A percentile compares a stretch with the other conserved stretches of the same genome.
phyloP scores from a whole-genome alignment of 768 basidiomycete genomes.

The Mycena epipterygia region DNA sequence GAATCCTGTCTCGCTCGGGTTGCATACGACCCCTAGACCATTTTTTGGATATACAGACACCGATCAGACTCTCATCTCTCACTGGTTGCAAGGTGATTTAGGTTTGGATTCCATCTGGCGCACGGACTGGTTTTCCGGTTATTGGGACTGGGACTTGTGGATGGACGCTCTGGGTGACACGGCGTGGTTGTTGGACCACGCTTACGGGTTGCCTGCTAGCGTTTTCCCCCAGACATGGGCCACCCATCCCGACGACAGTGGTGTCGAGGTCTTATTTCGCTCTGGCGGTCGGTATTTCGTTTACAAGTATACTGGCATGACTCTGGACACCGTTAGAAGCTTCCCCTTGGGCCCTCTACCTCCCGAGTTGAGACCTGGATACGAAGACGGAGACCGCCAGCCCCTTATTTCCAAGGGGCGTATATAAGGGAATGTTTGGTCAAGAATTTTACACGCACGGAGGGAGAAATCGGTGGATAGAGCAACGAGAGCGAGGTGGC shows the following conservation, averaged over 20 bases:
- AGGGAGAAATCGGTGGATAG: not conserved
- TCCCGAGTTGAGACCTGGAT: constrained; percentile 74
- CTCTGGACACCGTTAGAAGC: constrained; percentile 53
- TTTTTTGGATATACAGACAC: not conserved
- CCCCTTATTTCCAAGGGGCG: not conserved
- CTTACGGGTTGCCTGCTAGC: constrained; percentile 7
- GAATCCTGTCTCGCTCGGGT: not conserved
- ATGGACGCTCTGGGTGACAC: not conserved
- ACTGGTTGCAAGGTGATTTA: not conserved
- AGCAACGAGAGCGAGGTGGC: not conserved
- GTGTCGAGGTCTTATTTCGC: not conserved
- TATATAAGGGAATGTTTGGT: not conserved
- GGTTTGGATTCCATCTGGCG: not conserved
- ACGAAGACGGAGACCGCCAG: not conserved
- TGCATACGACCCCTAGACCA: not conserved
- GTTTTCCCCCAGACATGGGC: not conserved
- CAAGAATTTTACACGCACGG: not conserved
- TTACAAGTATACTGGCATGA: constrained; percentile 59
- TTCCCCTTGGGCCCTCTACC: constrained; percentile 69
- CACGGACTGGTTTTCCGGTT: not conserved
- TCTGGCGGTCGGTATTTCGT: constrained; percentile 75
- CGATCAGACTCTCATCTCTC: not conserved
- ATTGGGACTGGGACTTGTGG: not conserved
- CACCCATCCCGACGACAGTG: not conserved
- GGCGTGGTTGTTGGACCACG: constrained; percentile 14